Percentiles rank a stretch among this genome's conserved stretches.
These are phyloP conservation scores for Ampelomyces quisqualis DNA, from an alignment of 2,329 filamentous ascomycete genomes.

Conservation along the genomic window DNA sequence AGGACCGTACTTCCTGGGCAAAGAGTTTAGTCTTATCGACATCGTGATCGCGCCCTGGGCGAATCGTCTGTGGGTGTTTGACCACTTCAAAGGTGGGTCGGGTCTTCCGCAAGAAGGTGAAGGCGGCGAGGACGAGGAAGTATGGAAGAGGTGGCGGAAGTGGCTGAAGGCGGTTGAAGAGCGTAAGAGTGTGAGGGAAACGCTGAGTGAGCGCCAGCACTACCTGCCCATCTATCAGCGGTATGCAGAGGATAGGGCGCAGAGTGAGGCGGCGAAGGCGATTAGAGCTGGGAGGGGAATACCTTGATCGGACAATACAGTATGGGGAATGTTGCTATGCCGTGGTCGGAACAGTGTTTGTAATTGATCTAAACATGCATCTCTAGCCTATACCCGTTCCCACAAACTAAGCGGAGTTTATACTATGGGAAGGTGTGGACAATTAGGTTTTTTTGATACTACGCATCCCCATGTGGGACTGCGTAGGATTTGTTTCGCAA, in stretches of 20 bases:
- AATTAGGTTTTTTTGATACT: too few species aligned
- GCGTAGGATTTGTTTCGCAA: too few species aligned
- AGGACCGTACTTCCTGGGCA: constrained; percentile 69
- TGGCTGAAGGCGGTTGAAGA: constrained; percentile 63
- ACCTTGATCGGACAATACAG: too few species aligned
- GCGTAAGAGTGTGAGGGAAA: constrained; percentile 65
- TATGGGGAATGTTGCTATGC: too few species aligned
- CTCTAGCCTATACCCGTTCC: too few species aligned
- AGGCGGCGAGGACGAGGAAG: constrained; percentile 55
- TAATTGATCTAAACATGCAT: too few species aligned
- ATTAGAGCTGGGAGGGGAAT: constrained; percentile 61
- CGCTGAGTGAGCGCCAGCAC: constrained; percentile 65
- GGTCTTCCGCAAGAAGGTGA: constrained; percentile 52
- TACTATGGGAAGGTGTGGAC: too few species aligned
- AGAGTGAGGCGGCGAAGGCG: constrained; percentile 52
- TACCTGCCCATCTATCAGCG: constrained; percentile 67
- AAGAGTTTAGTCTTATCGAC: constrained; percentile 66
- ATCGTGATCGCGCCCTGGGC: constrained; percentile 73
- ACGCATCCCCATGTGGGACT: too few species aligned
- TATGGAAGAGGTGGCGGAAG: constrained; percentile 65
- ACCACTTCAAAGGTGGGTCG: constrained; percentile 68
- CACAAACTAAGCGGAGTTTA: too few species aligned
- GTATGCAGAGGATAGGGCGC: constrained; percentile 51
- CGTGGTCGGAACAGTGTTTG: neutral
- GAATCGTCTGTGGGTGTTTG: constrained; percentile 69